Percentiles rank a stretch among this genome's conserved stretches.
These are phyloP conservation scores for Cercospora zeina DNA, from an alignment of 2,329 filamentous ascomycete species.

Conservation along the genomic window DNA sequence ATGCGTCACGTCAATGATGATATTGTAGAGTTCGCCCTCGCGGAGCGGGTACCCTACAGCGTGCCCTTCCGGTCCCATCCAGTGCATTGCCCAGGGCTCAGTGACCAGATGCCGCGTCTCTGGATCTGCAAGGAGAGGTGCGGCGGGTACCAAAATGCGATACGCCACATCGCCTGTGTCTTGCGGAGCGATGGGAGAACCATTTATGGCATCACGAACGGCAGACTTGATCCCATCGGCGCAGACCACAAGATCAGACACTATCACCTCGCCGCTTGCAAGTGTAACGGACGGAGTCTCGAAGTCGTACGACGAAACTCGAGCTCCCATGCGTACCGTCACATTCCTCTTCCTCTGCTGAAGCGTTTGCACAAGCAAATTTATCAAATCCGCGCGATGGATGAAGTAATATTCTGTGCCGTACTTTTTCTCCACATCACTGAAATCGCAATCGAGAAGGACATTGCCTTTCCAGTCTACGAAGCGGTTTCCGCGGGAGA, in stretches of 20 bases:
- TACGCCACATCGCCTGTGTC: neutral
- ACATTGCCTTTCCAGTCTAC: conserved; percentile 37
- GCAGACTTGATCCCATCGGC: neutral
- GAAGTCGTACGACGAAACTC: neutral
- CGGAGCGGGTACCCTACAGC: conserved; percentile 39
- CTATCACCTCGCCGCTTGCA: neutral
- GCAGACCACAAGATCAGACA: neutral
- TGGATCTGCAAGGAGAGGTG: conserved; percentile 25
- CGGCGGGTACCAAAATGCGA: neutral
- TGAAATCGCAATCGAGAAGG: conserved; percentile 31
- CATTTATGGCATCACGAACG: neutral
- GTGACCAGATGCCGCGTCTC: conserved; percentile 34
- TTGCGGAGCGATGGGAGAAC: neutral
- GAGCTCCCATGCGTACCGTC: neutral
- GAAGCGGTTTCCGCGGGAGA: conserved; percentile 37
- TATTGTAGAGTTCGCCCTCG: conserved; percentile 28
- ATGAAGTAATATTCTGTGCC: conserved; percentile 20
- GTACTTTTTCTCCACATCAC: conserved; percentile 32
- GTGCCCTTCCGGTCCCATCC: conserved; percentile 40
- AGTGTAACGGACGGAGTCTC: neutral
- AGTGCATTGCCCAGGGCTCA: conserved; percentile 36
- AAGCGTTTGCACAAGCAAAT: neutral
- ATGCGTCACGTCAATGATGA: neutral
- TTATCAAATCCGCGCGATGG: neutral
- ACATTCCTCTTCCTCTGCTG: neutral